Conservation (phyloP, 2,329 filamentous ascomycete genomes). For the Botrytis hyacinthi region DNA sequence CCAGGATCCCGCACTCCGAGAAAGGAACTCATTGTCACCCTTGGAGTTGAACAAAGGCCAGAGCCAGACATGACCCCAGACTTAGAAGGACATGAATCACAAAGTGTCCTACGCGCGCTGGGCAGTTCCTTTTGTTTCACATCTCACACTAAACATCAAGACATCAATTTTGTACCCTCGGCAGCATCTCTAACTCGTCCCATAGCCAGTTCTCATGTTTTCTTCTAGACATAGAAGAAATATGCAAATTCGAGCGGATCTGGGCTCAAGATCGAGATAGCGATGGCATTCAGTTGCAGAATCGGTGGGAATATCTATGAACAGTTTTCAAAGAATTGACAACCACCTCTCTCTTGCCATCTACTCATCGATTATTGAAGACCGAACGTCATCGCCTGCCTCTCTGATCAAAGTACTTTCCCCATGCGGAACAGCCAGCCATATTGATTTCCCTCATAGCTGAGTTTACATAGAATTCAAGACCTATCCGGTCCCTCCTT, state of each 20-base stretch:
- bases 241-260: no score
- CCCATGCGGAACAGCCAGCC: neutral
- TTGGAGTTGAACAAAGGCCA: neutral
- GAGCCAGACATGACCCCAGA: neutral
- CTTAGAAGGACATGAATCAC: neutral
- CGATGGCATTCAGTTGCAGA: no score
- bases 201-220: no score
- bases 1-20: rapidly evolving
- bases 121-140: no score
- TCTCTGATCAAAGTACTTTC: neutral
- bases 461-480: neutral
- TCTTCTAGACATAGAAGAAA: no score
- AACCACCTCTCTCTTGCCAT: neutral
- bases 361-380: neutral
- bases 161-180: no score
- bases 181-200: no score
- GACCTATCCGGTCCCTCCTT: neutral
- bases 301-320: no score
- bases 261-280: neutral
- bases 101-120: neutral
- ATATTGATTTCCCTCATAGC: neutral
- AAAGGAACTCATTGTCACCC: neutral
- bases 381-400: neutral
- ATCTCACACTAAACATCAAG: no score
- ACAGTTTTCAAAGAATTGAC: neutral